phyloP scores from a whole-genome alignment of 768 basidiomycete genomes.

The Pisolithus tinctorius region DNA sequence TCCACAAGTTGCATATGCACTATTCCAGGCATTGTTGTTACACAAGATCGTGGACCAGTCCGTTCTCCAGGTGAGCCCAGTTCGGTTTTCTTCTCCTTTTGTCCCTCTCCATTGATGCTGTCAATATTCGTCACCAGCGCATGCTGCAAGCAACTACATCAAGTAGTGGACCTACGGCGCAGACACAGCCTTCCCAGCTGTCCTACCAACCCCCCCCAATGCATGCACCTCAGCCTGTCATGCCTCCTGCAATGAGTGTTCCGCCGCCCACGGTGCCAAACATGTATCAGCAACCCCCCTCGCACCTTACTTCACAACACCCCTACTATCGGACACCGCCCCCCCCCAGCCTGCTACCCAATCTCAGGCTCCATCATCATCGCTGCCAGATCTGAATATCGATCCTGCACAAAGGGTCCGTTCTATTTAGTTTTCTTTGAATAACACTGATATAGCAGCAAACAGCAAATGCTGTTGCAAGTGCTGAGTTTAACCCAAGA shows the following conservation, averaged over 20 bases:
- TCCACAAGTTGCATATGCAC: conserved; percentile 92
- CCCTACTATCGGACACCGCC: conserved; percentile 25
- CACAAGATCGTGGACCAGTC: conserved; percentile 91
- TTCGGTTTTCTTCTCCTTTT: conserved; percentile 4
- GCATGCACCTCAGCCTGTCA: conserved; percentile 28
- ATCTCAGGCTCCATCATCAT: conserved; percentile 19
- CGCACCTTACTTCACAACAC: conserved; percentile 27
- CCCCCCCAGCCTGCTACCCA: conserved; percentile 25
- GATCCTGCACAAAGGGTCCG: conserved; percentile 47
- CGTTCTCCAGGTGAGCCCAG: conserved; percentile 65
- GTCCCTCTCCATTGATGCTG: conserved; percentile 2
- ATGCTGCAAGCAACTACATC: conserved; percentile 44
- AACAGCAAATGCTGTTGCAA: conserved; percentile 77
- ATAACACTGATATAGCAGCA: conserved; percentile 11
- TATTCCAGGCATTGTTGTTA: conserved; percentile 89
- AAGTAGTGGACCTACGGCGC: conserved; percentile 19
- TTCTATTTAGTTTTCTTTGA: conserved; percentile 11
- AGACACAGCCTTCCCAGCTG: conserved; percentile 28
- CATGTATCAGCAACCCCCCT: conserved; percentile 23
- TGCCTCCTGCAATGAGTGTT: conserved; percentile 27
- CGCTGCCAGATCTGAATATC: conserved; percentile 33
- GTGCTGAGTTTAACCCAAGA: conserved; percentile 76
- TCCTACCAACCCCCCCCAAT: conserved; percentile 25
- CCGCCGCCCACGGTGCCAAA: conserved; percentile 22
- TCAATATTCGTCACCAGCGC: conserved; percentile 28